Conservation (phyloP, 2,329 filamentous ascomycete species). For the Botrytis deweyae region DNA sequence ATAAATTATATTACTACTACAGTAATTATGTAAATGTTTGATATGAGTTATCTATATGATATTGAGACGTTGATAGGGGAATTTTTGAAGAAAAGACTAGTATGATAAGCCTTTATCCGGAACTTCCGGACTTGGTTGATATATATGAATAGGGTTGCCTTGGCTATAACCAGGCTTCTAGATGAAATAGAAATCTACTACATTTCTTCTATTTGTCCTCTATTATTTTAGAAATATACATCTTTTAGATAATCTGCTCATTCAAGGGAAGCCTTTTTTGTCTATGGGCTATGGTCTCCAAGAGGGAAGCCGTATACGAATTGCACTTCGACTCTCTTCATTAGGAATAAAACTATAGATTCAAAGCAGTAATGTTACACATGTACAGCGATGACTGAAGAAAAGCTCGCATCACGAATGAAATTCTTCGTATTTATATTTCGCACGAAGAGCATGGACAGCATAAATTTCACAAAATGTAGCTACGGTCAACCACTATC, state of each 20-base stretch:
- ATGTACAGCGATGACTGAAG: neutral
- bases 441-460: no score
- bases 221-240: neutral
- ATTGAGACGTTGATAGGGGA: fast-evolving
- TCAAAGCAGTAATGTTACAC: neutral
- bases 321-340: neutral
- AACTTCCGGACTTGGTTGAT: neutral
- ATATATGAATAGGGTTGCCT: neutral
- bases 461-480: neutral
- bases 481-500: neutral
- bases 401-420: neutral
- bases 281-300: neutral
- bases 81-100: neutral
- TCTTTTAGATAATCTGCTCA: neutral
- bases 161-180: fast-evolving
- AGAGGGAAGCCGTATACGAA: neutral
- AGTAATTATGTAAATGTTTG: no score
- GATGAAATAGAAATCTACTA: no score
- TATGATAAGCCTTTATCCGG: neutral
- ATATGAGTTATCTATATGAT: neutral
- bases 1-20: neutral
- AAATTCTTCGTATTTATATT: neutral
- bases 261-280: neutral
- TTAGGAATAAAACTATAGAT: neutral
- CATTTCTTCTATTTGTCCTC: neutral